A percentile compares a stretch with the other conserved stretches of the same genome.
phyloP scores from a whole-genome alignment of 1,284 basidiomycete species.

The Trichosporon inkin region DNA sequence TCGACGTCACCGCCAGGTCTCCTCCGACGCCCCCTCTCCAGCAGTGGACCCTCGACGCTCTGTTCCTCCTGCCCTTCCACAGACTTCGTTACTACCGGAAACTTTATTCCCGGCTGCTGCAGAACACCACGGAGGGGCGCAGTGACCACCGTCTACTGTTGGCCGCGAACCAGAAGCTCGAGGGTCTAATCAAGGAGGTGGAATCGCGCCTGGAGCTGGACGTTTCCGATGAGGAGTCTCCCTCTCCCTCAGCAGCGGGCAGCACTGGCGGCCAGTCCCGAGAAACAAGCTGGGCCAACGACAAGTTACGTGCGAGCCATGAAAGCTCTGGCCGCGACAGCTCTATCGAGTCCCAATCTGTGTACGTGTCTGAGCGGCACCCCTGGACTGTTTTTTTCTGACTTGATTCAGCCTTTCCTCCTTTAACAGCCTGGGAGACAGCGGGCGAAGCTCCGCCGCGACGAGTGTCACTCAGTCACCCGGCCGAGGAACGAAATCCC shows the following conservation, averaged over 20 bases:
- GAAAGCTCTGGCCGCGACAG: slow-evolving; percentile 41
- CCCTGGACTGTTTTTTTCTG: slow-evolving; percentile 1
- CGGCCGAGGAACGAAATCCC: slow-evolving; percentile 25
- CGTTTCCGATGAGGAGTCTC: slow-evolving; percentile 37
- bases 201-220: slow-evolving; percentile 58
- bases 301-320: slow-evolving; percentile 36
- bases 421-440: slow-evolving; percentile 44
- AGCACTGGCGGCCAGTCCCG: slow-evolving; percentile 20
- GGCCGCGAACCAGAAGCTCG: slow-evolving; percentile 75
- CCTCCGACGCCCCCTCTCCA: slow-evolving; percentile 55
- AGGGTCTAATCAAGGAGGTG: slow-evolving; percentile 64
- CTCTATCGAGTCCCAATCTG: slow-evolving; percentile 39
- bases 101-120: slow-evolving; percentile 79
- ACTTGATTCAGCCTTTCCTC: slow-evolving; percentile 36
- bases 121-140: slow-evolving; percentile 79
- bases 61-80: slow-evolving; percentile 80
- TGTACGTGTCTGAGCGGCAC: slow-evolving; percentile 27
- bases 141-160: slow-evolving; percentile 81
- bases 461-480: slow-evolving; percentile 41
- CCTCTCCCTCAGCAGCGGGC: background rate
- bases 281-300: slow-evolving; percentile 34
- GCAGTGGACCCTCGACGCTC: slow-evolving; percentile 76
- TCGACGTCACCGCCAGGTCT: slow-evolving; percentile 62
- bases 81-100: slow-evolving; percentile 90
- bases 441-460: slow-evolving; percentile 37